These are phyloP conservation scores for Allodekkera sacchari DNA, from an alignment of 805 yeast genomes.

Conservation along the genomic window DNA sequence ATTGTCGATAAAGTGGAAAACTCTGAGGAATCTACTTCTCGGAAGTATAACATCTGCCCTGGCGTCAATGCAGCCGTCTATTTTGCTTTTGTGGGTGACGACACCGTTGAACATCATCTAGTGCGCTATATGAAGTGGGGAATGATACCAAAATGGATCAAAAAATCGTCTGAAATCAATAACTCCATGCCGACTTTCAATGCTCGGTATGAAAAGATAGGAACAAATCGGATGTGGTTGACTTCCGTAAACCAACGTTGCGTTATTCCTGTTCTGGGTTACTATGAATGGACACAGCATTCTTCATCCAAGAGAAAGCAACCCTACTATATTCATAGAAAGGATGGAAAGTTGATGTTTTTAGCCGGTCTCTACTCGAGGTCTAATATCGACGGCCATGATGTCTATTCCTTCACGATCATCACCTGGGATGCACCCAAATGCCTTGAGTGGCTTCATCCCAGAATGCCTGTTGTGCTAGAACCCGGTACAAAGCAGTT, in stretches of 20 bases:
- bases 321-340: slow-evolving; percentile 61
- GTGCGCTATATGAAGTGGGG: slow-evolving; percentile 72
- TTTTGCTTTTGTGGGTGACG: slow-evolving; percentile 5
- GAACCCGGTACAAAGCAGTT: slow-evolving; percentile 52
- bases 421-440: slow-evolving; percentile 66
- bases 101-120: slow-evolving; percentile 9
- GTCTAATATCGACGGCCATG: slow-evolving; percentile 16
- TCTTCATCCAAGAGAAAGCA: slow-evolving; percentile 30
- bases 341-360: slow-evolving; percentile 45
- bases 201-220: slow-evolving; percentile 61
- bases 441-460: slow-evolving; percentile 60
- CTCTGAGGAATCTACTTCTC: slow-evolving; percentile 15
- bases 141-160: slow-evolving; percentile 61
- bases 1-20: slow-evolving; percentile 18
- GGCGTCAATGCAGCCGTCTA: slow-evolving; percentile 41
- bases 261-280: slow-evolving; percentile 73
- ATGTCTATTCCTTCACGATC: slow-evolving; percentile 49
- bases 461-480: slow-evolving; percentile 69
- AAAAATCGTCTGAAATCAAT: slow-evolving; percentile 23
- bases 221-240: slow-evolving; percentile 50
- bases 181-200: slow-evolving; percentile 53
- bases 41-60: slow-evolving; percentile 57
- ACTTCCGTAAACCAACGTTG: slow-evolving; percentile 46
- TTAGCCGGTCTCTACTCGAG: slow-evolving; percentile 51
- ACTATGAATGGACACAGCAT: slow-evolving; percentile 65